phyloP scores from a whole-genome alignment of 345 rosid genomes.

The Acer saccharum region DNA sequence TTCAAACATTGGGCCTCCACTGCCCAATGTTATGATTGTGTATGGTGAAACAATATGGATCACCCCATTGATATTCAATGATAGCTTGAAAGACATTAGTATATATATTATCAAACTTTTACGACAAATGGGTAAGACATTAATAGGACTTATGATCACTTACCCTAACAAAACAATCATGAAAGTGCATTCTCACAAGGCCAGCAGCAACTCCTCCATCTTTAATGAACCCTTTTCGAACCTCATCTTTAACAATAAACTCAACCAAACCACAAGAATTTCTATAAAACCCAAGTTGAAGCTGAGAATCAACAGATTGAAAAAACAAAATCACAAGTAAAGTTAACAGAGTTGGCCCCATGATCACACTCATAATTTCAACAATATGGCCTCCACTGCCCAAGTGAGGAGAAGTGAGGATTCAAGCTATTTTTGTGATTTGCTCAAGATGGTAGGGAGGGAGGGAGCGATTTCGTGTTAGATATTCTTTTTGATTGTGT shows the following conservation, averaged over 20 bases:
- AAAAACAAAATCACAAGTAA: constrained; percentile 13
- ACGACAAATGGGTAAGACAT: too few species aligned
- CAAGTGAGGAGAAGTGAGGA: too few species aligned
- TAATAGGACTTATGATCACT: not conserved
- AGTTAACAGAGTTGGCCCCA: not conserved
- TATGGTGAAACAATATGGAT: too few species aligned
- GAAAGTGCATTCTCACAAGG: constrained; percentile 61
- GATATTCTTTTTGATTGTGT: too few species aligned
- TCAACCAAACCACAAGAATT: constrained; percentile 42
- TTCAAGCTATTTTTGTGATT: too few species aligned
- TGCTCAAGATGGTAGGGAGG: not conserved
- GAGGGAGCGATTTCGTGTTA: not conserved
- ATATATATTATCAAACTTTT: too few species aligned
- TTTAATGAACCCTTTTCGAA: constrained; percentile 30
- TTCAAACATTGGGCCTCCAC: too few species aligned
- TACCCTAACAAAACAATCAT: constrained; percentile 64
- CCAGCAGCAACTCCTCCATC: constrained; percentile 51
- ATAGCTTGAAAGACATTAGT: too few species aligned
- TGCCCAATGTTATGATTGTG: too few species aligned
- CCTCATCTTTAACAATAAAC: constrained; percentile 44
- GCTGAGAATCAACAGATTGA: constrained; percentile 35
- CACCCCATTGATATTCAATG: too few species aligned
- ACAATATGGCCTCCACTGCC: too few species aligned
- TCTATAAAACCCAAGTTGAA: constrained; percentile 46
- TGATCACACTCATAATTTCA: constrained; percentile 14